These are phyloP conservation scores for Blastobotrys chiropterorum DNA, from an alignment of 805 yeast genomes.

Conservation along the genomic window DNA sequence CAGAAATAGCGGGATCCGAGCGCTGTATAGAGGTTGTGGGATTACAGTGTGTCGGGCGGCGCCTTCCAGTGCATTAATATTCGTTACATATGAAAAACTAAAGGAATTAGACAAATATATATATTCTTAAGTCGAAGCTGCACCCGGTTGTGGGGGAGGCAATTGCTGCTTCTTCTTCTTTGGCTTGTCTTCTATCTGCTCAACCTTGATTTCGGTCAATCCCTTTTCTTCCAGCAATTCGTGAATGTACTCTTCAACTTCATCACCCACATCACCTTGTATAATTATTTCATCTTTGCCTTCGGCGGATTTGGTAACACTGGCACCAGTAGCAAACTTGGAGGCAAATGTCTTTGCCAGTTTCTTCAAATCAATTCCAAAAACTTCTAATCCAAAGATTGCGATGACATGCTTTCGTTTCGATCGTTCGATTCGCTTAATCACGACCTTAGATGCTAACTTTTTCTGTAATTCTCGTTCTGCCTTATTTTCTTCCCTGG, in stretches of 20 bases:
- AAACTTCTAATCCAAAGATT: slow-evolving; percentile 80
- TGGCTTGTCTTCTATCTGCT: slow-evolving; percentile 75
- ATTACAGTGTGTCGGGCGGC: slow-evolving; percentile 75
- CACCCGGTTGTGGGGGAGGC: background rate
- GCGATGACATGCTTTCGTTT: slow-evolving; percentile 84
- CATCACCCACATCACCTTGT: slow-evolving; percentile 94
- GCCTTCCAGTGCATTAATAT: slow-evolving; percentile 87
- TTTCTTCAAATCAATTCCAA: slow-evolving; percentile 84
- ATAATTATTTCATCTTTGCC: slow-evolving; percentile 87
- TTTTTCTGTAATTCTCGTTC: slow-evolving; percentile 78
- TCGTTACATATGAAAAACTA: slow-evolving; percentile 61
- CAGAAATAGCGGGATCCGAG: slow-evolving; percentile 53
- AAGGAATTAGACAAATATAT: slow-evolving; percentile 10
- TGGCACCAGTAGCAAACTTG: slow-evolving; percentile 93
- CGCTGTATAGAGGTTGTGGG: slow-evolving; percentile 79
- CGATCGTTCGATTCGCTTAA: slow-evolving; percentile 85
- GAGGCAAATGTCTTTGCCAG: slow-evolving; percentile 88
- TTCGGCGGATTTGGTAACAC: slow-evolving; percentile 83
- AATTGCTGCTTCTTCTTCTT: slow-evolving; percentile 46
- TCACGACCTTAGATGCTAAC: slow-evolving; percentile 69
- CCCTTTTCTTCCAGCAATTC: slow-evolving; percentile 75
- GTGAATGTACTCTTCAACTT: slow-evolving; percentile 70
- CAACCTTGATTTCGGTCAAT: slow-evolving; percentile 78
- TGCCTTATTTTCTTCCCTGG: slow-evolving; percentile 59
- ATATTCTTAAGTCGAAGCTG: background rate